Evolutionary conservation across 257 asterid species (phyloP), one percentile per base, ranked within the genome.

Genomic region (Przewalskia tangutica): DNA sequence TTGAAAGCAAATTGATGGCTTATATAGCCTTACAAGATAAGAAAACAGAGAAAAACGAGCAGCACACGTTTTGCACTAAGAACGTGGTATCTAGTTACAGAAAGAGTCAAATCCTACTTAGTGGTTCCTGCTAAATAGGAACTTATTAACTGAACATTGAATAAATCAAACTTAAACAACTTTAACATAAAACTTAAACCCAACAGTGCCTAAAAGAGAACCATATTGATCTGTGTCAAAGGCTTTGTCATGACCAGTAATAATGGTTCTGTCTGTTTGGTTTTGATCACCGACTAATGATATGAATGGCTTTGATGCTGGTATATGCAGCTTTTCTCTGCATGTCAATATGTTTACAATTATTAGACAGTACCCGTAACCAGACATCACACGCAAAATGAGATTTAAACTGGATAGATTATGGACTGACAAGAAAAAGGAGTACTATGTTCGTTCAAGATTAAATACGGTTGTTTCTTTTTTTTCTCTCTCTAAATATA

Each of bases 211-310:
- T 7, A 95, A 0, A 4, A 36, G 54, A 3, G 60, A 46, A 13
- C 97, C 99, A 36, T 83, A 20, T 59, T 66, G 3, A 59, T 60
- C 83, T 14, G 3, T 67, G 80, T 95, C 97, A 1, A 90, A 85
- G 20, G 99, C 98, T 88, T 91, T 93, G 86, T 94, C 93, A 4
- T 91, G 90, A 96, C 99, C 94, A 0, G 91, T 84, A 55, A 95
- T 91, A 4, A 95, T 89, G 4, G 97, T 91, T 27, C 85, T 63
- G 0, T 75, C 40, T 2, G 90, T 81, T 42, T 84, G 48, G 1
- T 80, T 77, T 77, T 81, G 77, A 58, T 82, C 90, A 75, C 99
- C 98, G 11, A 95, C 91, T 20, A 95, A 83, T 1, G 99, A 90
- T 8, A 95, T 85, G 42, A 81, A 91, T 6, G 97, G 94, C 85